These are phyloP conservation scores for Oryza coarctata DNA, from an alignment of 176 grass and related monocot species.

Conservation along the genomic window DNA sequence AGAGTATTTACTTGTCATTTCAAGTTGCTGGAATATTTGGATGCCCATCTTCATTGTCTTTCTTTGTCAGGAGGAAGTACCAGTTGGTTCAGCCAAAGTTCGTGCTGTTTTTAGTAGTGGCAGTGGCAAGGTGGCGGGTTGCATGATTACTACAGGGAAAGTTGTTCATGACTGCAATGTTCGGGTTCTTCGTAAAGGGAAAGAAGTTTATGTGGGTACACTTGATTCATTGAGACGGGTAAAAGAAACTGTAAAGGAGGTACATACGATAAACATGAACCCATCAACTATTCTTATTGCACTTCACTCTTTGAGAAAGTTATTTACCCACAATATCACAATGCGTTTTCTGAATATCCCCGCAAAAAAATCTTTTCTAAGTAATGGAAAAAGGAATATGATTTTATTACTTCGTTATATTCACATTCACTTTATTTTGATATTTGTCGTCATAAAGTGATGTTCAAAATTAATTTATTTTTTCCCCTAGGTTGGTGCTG, in stretches of 20 bases:
- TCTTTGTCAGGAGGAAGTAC: conserved; percentile 73
- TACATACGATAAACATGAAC: conserved; percentile 28
- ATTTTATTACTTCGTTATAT: conserved; percentile 9
- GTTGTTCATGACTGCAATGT: conserved; percentile 72
- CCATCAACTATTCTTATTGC: not conserved
- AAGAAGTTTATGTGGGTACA: conserved; percentile 62
- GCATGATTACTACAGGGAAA: conserved; percentile 89
- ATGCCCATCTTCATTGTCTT: conserved; percentile 10
- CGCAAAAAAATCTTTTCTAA: not conserved
- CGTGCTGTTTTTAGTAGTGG: conserved; percentile 95
- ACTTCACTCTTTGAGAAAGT: not conserved
- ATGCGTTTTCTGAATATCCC: not conserved
- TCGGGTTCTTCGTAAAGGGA: conserved; percentile 73
- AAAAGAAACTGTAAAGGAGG: conserved; percentile 98
- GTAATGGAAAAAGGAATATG: not conserved
- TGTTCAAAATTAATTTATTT: not conserved
- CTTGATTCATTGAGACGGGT: conserved; percentile 86
- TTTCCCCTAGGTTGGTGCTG: conserved; percentile 56
- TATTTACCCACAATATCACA: not conserved
- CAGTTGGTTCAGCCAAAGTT: conserved; percentile 77
- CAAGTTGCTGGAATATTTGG: not conserved
- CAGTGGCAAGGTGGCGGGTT: conserved; percentile 87
- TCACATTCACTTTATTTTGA: conserved; percentile 6
- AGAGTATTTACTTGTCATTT: not conserved
- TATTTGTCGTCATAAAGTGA: not conserved